phyloP scores from a whole-genome alignment of 169 alveolate species.

The Cryptosporidium felis region DNA sequence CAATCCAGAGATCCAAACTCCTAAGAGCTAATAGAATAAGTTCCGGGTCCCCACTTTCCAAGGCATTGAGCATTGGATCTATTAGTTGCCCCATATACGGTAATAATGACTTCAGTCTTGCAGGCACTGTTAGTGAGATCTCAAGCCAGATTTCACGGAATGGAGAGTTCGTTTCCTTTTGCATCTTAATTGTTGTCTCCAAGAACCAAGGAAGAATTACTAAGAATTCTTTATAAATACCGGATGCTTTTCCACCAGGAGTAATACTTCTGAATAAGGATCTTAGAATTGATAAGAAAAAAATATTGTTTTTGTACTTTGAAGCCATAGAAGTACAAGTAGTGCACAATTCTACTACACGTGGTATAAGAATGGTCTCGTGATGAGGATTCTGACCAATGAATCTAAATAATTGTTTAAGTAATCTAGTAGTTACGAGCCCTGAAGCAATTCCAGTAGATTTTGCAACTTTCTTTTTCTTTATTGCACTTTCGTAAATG shows the following conservation, averaged over 20 bases:
- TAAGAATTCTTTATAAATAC: conserved; percentile 56
- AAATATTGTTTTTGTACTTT: conserved; percentile 25
- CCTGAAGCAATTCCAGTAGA: conserved; percentile 39
- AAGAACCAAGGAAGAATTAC: conserved; percentile 65
- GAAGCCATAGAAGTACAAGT: conserved; percentile 60
- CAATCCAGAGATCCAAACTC: conserved; percentile 77
- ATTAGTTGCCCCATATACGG: conserved; percentile 68
- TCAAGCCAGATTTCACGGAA: conserved; percentile 61
- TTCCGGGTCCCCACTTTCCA: conserved; percentile 66
- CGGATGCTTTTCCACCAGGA: conserved; percentile 72
- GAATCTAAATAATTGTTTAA: conserved; percentile 64
- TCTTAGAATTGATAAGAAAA: conserved; percentile 30
- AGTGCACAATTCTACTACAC: conserved; percentile 37
- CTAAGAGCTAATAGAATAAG: conserved; percentile 74
- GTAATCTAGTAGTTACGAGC: conserved; percentile 38
- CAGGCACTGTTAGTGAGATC: conserved; percentile 65
- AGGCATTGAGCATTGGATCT: conserved; percentile 61
- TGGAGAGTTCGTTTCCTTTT: conserved; percentile 36
- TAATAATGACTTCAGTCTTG: conserved; percentile 60
- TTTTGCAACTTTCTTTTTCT: background rate
- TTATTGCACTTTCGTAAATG: conserved; percentile 1
- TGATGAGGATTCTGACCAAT: conserved; percentile 68
- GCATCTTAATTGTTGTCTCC: conserved; percentile 63
- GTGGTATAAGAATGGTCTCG: conserved; percentile 51
- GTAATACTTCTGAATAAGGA: conserved; percentile 65